A percentile compares a stretch with the other conserved stretches of the same genome.
Conservation (phyloP, 805 yeast genomes). For the Ogataea nakhonphanomensis region DNA sequence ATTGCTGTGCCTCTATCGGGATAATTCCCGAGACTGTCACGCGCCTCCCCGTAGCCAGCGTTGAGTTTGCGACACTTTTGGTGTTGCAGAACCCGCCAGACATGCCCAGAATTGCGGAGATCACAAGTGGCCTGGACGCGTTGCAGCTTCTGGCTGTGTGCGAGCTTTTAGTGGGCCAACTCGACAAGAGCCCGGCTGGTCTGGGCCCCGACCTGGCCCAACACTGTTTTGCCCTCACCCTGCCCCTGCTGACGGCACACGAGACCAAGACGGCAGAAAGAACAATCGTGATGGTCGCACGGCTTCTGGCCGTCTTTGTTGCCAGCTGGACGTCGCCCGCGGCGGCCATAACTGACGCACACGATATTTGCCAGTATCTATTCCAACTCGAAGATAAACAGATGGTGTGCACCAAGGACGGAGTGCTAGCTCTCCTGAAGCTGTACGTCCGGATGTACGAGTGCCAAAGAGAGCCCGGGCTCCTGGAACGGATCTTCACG, state of each 20-base stretch:
- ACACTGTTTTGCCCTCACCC: neutral
- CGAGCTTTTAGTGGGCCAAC: neutral
- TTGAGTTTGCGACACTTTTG: neutral
- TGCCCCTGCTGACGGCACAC: slow-evolving; percentile 18
- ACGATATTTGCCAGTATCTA: slow-evolving; percentile 48
- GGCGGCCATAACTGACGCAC: slow-evolving; percentile 5
- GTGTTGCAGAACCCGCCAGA: neutral
- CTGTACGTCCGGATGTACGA: slow-evolving; percentile 33
- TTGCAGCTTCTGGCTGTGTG: neutral
- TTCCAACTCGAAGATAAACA: slow-evolving; percentile 37
- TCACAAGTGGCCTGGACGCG: neutral
- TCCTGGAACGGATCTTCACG: slow-evolving; percentile 2
- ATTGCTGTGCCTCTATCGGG: neutral
- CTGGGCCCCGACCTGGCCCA: too few species aligned
- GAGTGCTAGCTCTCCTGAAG: slow-evolving; percentile 32
- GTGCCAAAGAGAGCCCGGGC: slow-evolving; percentile 10
- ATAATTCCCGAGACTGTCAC: neutral
- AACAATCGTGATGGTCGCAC: slow-evolving; percentile 34
- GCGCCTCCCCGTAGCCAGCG: neutral
- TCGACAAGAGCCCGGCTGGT: too few species aligned
- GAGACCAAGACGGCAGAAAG: slow-evolving; percentile 39
- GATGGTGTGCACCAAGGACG: slow-evolving; percentile 38
- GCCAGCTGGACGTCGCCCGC: slow-evolving; percentile 4
- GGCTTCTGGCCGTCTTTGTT: slow-evolving; percentile 28
- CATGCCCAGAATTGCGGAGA: too few species aligned